A percentile compares a stretch with the other conserved stretches of the same genome.
Evolutionary conservation across 2,329 filamentous ascomycete species (phyloP).

Genomic region (Ophiostoma quercus): DNA sequence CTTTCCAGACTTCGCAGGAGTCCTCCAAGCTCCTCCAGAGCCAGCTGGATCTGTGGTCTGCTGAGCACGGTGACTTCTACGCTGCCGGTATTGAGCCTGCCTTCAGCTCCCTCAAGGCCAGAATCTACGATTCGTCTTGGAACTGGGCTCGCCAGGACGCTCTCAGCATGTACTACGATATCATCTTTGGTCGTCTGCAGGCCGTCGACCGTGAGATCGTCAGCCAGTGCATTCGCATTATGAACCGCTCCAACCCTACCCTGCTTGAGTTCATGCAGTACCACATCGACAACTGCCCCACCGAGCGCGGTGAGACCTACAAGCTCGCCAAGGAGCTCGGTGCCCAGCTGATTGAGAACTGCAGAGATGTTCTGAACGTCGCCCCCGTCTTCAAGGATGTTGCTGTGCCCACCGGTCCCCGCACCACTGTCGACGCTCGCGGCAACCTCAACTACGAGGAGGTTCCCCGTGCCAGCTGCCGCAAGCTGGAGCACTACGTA

Average conservation of each 20-base stretch:
- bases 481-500: slow-evolving; percentile 97
- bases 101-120: slow-evolving; percentile 88
- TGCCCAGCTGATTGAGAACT: slow-evolving; percentile 92
- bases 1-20: slow-evolving; percentile 76
- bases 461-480: slow-evolving; percentile 76
- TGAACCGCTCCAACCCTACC: slow-evolving; percentile 96
- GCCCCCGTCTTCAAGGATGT: slow-evolving; percentile 96
- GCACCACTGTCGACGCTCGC: slow-evolving; percentile 84
- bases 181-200: slow-evolving; percentile 92
- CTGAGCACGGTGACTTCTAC: slow-evolving; percentile 95
- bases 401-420: slow-evolving; percentile 80
- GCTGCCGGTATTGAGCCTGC: slow-evolving; percentile 89
- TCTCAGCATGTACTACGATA: slow-evolving; percentile 97
- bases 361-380: slow-evolving; percentile 79
- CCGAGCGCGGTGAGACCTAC: slow-evolving; percentile 94
- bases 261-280: slow-evolving; percentile 99
- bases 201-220: slow-evolving; percentile 96
- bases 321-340: slow-evolving; percentile 94
- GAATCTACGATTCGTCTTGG: slow-evolving; percentile 97
- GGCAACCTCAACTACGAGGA: slow-evolving; percentile 93
- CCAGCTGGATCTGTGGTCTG: slow-evolving; percentile 89
- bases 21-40: slow-evolving; percentile 83
- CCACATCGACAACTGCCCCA: slow-evolving; percentile 97
- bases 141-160: slow-evolving; percentile 99
- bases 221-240: slow-evolving; percentile 96